Base-by-base conservation (phyloP, 495 filamentous ascomycete genomes). In the Aspergillus sclerotiicarbonarius region DNA sequence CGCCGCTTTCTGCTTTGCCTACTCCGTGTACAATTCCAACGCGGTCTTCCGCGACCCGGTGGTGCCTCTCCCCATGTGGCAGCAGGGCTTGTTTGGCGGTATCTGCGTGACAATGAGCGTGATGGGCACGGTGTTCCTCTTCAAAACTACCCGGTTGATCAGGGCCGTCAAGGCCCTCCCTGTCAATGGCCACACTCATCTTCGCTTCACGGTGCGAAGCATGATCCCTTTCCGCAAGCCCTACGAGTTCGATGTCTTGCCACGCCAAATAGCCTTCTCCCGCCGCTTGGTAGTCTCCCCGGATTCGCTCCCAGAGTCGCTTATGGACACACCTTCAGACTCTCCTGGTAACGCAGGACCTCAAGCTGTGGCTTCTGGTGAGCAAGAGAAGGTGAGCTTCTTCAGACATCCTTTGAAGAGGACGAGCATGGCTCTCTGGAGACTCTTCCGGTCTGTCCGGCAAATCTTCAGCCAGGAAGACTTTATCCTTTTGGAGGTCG, bases 1-100 rank as follows among this genome's bases (percentile, higher is more conserved):
- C 15, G 76, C 77, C 6, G 58, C 72, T 20, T 85, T 85, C 67
- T 87, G 83, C 70, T 75, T 87, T 53, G 64, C 71, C 13, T 85
- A 83, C 59, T 75, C 83, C 10, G 73, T 72, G 54, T 82, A 78
- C 64, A 80, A 84, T 62, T 83, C 81, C 50, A 80, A 79, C 62
- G 61, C 64, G 1, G 62, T 68, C 18, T 71, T 78, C 58, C 61
- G 63, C 19, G 68, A 79, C 43, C 69, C 75, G 4, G 47, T 72
- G 8, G 48, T 68, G 5, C 58, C 62, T 8, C 59, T 72, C 18
- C 71, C 74, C 1, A 69, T 62, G 53, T 79, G 76, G 76, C 70
- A 75, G 57, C 66, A 78, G 37, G 62, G 54, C 33, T 48, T 75
- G 4, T 72, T 71, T 41, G 71, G 68, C 10, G 74, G 74, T 58